Evolutionary conservation across 331 rosid genomes (phyloP).

Genomic region (Spiraea crenata): DNA sequence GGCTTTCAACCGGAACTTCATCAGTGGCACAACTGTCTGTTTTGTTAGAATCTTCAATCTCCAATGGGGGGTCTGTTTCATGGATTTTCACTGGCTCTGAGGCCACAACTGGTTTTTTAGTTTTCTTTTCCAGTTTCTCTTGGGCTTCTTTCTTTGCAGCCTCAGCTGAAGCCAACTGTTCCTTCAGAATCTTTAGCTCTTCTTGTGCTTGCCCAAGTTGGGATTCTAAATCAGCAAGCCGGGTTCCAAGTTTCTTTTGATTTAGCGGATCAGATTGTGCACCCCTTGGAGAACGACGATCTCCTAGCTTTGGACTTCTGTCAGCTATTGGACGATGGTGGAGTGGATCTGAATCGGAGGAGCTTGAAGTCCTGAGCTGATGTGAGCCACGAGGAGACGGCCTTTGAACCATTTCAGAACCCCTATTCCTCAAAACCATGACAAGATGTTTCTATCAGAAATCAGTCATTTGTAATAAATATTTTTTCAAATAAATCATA

Average conservation of each 20-base stretch:
- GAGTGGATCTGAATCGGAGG: slow-evolving; percentile 71
- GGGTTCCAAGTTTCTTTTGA: slow-evolving; percentile 87
- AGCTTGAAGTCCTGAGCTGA: slow-evolving; percentile 59
- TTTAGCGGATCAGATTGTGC: slow-evolving; percentile 55
- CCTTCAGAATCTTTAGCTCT: slow-evolving; percentile 58
- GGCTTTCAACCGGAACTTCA: slow-evolving; percentile 36
- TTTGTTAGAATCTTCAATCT: slow-evolving; percentile 32
- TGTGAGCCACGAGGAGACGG: slow-evolving; percentile 72
- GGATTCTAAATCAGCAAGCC: slow-evolving; percentile 80
- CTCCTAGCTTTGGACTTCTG: slow-evolving; percentile 75
- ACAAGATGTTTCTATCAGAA: slow-evolving; percentile 1
- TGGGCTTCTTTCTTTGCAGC: slow-evolving; percentile 84
- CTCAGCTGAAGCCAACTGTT: slow-evolving; percentile 79
- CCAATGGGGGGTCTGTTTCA: slow-evolving; percentile 32
- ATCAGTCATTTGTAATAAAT: not conserved
- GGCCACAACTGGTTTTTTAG: slow-evolving; percentile 32
- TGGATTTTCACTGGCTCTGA: slow-evolving; percentile 33
- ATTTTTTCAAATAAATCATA: not conserved
- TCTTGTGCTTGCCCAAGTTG: slow-evolving; percentile 88
- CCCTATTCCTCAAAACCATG: slow-evolving; percentile 44
- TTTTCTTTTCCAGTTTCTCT: slow-evolving; percentile 63
- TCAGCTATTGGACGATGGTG: slow-evolving; percentile 73
- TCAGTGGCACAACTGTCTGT: slow-evolving; percentile 31
- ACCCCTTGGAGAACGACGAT: slow-evolving; percentile 75
- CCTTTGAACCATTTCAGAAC: slow-evolving; percentile 74